Evolutionary conservation across 208 protist genomes (phyloP).

Genomic region (Wallacemonas sp.): DNA sequence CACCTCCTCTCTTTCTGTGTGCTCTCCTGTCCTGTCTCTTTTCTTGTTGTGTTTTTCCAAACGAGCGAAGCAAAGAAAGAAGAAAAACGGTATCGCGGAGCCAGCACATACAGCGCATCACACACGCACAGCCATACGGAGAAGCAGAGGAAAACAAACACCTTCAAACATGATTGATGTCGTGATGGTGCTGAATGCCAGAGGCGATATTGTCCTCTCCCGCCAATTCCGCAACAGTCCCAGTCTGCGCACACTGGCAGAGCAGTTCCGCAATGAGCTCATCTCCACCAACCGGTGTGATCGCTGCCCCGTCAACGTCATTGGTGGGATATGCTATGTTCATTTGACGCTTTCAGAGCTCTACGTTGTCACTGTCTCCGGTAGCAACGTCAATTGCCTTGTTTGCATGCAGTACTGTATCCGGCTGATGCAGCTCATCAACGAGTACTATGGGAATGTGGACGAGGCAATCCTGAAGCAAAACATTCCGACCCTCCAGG

Average conservation of each 20-base stretch:
- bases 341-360: slow-evolving; percentile 91
- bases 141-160: not conserved
- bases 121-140: no score
- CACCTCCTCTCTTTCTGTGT: no score
- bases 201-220: slow-evolving; percentile 88
- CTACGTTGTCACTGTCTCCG: slow-evolving; percentile 93
- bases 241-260: slow-evolving; percentile 71
- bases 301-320: slow-evolving; percentile 89
- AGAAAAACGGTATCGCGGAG: no score
- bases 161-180: slow-evolving; percentile 64
- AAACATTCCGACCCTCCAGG: slow-evolving; percentile 97
- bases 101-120: no score
- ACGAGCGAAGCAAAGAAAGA: no score
- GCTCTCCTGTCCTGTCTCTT: no score
- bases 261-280: slow-evolving; percentile 90
- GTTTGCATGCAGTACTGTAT: slow-evolving; percentile 80
- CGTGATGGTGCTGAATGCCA: slow-evolving; percentile 89
- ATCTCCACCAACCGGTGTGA: slow-evolving; percentile 67
- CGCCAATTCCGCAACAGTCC: slow-evolving; percentile 80
- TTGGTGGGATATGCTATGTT: slow-evolving; percentile 89
- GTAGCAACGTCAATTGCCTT: slow-evolving; percentile 93
- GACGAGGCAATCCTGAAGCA: slow-evolving; percentile 94
- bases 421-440: slow-evolving; percentile 86
- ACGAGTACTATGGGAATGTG: slow-evolving; percentile 93
- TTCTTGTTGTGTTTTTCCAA: no score